Evolutionary conservation across 257 asterid species (phyloP), one percentile per base, ranked within the genome.

Genomic region (Oldenlandia corymbosa): DNA sequence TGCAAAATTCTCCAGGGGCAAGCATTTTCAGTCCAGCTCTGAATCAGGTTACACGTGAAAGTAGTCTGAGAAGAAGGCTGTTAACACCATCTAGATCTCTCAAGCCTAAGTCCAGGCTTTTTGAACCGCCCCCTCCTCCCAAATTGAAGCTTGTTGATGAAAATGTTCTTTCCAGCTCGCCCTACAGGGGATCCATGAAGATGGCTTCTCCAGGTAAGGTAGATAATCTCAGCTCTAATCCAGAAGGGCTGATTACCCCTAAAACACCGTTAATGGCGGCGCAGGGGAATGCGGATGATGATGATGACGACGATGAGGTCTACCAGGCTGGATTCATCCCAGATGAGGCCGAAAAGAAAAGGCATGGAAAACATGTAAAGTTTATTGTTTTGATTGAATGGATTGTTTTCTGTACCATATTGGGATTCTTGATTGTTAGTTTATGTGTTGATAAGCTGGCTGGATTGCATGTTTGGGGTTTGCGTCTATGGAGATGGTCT

Each of bases 401-500:
- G 95, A 50, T 67, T 26, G 60, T 48, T 18, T 80, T 86, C 18
- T 31, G 78, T 7, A 10, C 65, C 82, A 59, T 78, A 65, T 60
- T 60, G 56, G 71, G 74, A 7, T 58, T 80, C 41, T 67, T 86
- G 48, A 66, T 81, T 32, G 49, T 75, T 26, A 85, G 94, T 24
- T 5, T 48, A 54, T 77, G 81, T 1, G 58, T 86, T 57, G 5
- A 54, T n/a, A 64, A 68, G 77, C 24, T 84, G 4, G 56, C 36
- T 4, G 6, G 43, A 11, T 18, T 27, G 8, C 1, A 31, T 0
- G 55, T 75, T 14, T 83, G 81, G 87, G 68, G 83, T 8, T 60
- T 86, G 71, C 66, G 58, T 24, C 4, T 86, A 24, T 89, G 96
- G 96, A 89, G 73, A 73, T 84, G 89, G 95, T 78, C 80, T 65